Conservation (phyloP, 2,329 filamentous ascomycete species). For the Orbilia blumenaviensis region DNA sequence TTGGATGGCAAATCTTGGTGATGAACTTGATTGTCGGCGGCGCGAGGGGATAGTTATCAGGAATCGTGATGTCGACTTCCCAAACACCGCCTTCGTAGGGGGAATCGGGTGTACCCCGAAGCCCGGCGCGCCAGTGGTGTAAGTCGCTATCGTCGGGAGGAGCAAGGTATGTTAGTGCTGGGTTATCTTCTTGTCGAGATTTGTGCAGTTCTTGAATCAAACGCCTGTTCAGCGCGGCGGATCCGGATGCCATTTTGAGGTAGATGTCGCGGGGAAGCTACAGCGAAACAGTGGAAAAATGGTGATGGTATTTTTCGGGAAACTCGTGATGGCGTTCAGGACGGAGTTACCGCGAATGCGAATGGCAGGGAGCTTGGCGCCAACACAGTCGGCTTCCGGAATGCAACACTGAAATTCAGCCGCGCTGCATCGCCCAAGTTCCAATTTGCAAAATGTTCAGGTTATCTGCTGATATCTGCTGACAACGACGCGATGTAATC, state of each 20-base stretch:
- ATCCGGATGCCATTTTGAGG: constrained; percentile 43
- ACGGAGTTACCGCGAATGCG: constrained; percentile 11
- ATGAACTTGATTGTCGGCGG: constrained; percentile 81
- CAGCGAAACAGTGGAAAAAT: neutral
- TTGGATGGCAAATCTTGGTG: constrained; percentile 87
- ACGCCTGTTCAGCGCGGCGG: constrained; percentile 47
- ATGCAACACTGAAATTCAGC: constrained; percentile 4
- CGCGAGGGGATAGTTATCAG: constrained; percentile 77
- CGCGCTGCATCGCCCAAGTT: neutral
- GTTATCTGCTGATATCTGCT: too few relatives aligned
- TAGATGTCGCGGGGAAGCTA: too few relatives aligned
- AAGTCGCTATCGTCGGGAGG: constrained; percentile 57
- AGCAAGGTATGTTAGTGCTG: constrained; percentile 55
- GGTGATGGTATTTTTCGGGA: neutral
- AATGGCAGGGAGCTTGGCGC: constrained; percentile 17
- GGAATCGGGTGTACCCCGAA: constrained; percentile 55
- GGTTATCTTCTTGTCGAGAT: constrained; percentile 55
- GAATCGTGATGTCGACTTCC: constrained; percentile 80
- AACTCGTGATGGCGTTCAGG: neutral
- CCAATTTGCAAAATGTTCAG: too few relatives aligned
- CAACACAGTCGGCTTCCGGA: neutral
- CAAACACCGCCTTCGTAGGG: constrained; percentile 73
- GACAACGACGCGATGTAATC: too few relatives aligned
- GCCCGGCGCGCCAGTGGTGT: constrained; percentile 56
- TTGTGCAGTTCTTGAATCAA: constrained; percentile 56